Base-by-base conservation (phyloP, 108 stramenopile genomes). In the Aurantiochytrium sp. region DNA sequence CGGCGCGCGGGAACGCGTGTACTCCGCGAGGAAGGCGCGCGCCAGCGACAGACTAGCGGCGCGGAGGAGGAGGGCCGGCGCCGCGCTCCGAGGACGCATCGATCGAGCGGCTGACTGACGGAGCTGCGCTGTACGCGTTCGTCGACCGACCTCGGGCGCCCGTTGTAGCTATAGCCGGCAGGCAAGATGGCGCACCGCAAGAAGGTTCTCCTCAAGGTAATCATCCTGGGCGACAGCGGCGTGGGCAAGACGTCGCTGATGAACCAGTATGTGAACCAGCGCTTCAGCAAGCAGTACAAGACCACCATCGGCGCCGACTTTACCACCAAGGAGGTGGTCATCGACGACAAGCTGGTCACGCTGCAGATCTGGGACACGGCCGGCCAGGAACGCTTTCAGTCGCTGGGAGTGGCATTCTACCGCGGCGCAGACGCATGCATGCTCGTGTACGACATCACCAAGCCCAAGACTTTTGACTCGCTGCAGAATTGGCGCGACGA, bases 311-410 rank as follows among this genome's bases (percentile, higher is more conserved):
- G 99, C 6, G 98, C 98, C 15, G 99, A 99, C 86, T 98, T 98
- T 87, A 88, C 97, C 34, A 92, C 94, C 59, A 98, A 97, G 87
- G 96, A 98, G 37, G 91, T 96, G 22, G 52, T 88, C 19, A 90
- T 93, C 54, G 92, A 93, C 41, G 93, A 92, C 42, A 92, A 94
- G 85, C 86, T 95, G 12, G 96, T 97, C 32, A 98, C 95, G 37
- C 90, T 98, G 4, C 95, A 97, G 93, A 98, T 99, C 86, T 99
- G 99, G 99, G 99, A 99, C 90, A 99, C 99, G 0, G 99, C 99
- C 15, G 99, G 99, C 30, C 97, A 96, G 87, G 99, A 99, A 92
- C 92, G 98, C 55, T 99, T 99, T 91, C 96, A 98, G 91, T 94
- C 93, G 27, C 90, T 99, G 36, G 99, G 99, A 8, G 93, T 95